Evolutionary conservation across 345 rosid species (phyloP).

Genomic region (Euclidium syriacum): DNA sequence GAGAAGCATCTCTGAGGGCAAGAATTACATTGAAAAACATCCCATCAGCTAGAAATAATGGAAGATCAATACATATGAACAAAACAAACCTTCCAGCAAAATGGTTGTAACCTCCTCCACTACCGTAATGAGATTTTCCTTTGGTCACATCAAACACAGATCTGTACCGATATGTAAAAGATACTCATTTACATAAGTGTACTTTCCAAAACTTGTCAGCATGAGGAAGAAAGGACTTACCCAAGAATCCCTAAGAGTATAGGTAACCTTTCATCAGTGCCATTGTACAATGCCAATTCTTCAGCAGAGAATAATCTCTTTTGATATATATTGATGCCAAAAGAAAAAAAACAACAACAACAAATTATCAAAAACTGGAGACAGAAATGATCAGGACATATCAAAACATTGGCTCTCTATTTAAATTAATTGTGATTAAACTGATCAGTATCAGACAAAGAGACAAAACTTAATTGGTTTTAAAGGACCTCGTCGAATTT

Average conservation of each 20-base stretch:
- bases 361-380: neutral
- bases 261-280: conserved; percentile 66
- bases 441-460: neutral
- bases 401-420: neutral
- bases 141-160: conserved; percentile 91
- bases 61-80: neutral
- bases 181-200: neutral
- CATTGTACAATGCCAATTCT: conserved; percentile 70
- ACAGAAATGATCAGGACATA: neutral
- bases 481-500: neutral
- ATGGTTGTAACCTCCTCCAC: conserved; percentile 87
- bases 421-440: neutral
- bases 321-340: neutral
- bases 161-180: conserved; percentile 33
- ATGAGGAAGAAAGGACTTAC: conserved; percentile 31
- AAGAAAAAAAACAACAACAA: neutral
- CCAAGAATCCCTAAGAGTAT: conserved; percentile 85
- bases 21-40: neutral
- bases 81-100: conserved; percentile 81
- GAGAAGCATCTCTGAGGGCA: conserved; percentile 76
- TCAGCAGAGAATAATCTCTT: conserved; percentile 65
- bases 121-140: conserved; percentile 91
- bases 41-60: conserved; percentile 15
- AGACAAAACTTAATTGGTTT: neutral
- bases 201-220: neutral